Conservation (phyloP, 306 rosid species). For the Prosopis cineraria region DNA sequence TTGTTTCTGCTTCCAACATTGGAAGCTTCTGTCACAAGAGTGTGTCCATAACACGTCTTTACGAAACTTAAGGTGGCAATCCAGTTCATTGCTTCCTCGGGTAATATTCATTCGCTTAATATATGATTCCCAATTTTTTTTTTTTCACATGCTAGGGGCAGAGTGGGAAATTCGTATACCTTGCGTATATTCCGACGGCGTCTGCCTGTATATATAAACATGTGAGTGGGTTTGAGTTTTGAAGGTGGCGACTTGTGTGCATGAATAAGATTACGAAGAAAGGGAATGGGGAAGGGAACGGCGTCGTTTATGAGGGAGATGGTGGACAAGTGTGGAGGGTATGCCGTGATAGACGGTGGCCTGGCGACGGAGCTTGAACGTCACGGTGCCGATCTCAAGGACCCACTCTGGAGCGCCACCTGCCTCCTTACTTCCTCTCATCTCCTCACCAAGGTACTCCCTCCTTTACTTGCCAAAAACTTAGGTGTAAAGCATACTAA, state of each 20-base stretch:
- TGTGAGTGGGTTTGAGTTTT: not conserved
- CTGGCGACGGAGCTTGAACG: slow-evolving; percentile 11
- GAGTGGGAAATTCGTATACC: not conserved
- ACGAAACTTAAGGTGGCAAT: no score
- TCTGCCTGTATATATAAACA: not conserved
- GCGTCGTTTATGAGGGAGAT: not conserved
- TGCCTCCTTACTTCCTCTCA: not conserved
- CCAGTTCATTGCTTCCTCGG: no score
- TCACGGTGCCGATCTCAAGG: not conserved
- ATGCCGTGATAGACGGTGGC: not conserved
- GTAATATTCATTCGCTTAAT: no score
- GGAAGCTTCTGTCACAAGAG: not conserved
- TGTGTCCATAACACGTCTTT: no score
- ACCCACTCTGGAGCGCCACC: slow-evolving; percentile 2
- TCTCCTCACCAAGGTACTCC: not conserved
- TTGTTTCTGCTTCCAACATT: not conserved
- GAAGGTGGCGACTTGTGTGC: not conserved
- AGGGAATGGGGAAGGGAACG: not conserved
- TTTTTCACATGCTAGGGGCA: not conserved
- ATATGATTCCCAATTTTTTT: no score
- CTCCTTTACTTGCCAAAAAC: no score
- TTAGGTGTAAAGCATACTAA: no score
- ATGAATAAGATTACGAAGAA: not conserved
- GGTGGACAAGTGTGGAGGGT: not conserved
- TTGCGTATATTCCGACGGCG: not conserved